phyloP scores from a whole-genome alignment of 2,329 filamentous ascomycete genomes.

The Lachnum nothofagi region DNA sequence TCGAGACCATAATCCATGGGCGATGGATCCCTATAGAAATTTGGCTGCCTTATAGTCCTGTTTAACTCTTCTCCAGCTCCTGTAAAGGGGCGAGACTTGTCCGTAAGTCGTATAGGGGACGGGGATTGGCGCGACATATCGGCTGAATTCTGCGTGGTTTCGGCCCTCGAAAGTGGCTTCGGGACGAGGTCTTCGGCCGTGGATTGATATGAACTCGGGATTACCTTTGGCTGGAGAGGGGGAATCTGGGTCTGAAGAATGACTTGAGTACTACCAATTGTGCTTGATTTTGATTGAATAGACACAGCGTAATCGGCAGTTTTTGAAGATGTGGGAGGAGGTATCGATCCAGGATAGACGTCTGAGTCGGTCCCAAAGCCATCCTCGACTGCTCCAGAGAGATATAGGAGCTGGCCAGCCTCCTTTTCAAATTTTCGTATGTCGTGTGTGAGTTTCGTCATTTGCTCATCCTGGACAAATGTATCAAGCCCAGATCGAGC shows the following conservation, averaged over 20 bases:
- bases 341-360: not conserved
- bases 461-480: slow-evolving; percentile 20
- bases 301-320: slow-evolving; percentile 5
- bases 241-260: slow-evolving; percentile 30
- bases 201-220: not conserved
- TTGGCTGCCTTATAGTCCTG: slow-evolving; percentile 14
- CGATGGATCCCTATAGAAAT: slow-evolving; percentile 18
- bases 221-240: slow-evolving; percentile 6
- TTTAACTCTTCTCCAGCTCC: not conserved
- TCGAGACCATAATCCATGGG: slow-evolving; percentile 23
- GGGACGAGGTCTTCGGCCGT: not conserved
- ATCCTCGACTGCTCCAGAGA: slow-evolving; percentile 28
- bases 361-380: slow-evolving; percentile 24
- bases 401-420: slow-evolving; percentile 21
- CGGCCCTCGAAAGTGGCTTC: not conserved
- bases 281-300: slow-evolving; percentile 19
- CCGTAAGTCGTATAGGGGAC: slow-evolving; percentile 6
- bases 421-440: slow-evolving; percentile 26
- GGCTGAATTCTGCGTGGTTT: not conserved
- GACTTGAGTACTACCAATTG: slow-evolving; percentile 26
- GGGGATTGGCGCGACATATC: slow-evolving; percentile 7
- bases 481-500: slow-evolving; percentile 21
- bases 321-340: slow-evolving; percentile 3
- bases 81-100: not conserved
- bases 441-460: slow-evolving; percentile 17